Conservation (phyloP, 2,329 filamentous ascomycete genomes). For the Westerdykella aurantiaca region DNA sequence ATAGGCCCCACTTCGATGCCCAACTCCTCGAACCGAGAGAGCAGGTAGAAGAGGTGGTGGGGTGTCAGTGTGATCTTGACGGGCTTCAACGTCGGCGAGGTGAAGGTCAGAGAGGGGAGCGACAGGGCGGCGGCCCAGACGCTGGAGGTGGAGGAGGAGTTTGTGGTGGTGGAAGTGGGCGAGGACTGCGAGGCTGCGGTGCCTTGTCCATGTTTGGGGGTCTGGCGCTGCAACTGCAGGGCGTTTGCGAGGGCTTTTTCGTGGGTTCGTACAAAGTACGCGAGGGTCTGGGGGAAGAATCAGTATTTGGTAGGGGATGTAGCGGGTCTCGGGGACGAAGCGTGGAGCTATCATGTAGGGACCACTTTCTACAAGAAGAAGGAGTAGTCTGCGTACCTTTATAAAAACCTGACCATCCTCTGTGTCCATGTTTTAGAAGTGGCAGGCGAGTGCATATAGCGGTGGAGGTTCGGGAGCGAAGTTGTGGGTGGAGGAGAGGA, state of each 20-base stretch:
- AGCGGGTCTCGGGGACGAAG: not conserved
- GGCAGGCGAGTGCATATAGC: conserved; percentile 26
- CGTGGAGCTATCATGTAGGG: conserved; percentile 3
- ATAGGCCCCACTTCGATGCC: conserved; percentile 87
- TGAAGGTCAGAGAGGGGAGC: conserved; percentile 75
- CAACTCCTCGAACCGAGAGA: conserved; percentile 91
- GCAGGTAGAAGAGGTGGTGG: conserved; percentile 92
- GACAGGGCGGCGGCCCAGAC: conserved; percentile 78
- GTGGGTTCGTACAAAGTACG: conserved; percentile 92
- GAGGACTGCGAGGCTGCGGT: conserved; percentile 34
- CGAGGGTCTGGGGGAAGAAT: conserved; percentile 65
- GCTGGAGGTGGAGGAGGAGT: conserved; percentile 58
- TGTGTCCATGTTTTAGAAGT: conserved; percentile 60
- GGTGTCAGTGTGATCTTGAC: conserved; percentile 89
- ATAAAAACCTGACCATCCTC: conserved; percentile 87
- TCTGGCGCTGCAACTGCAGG: conserved; percentile 74
- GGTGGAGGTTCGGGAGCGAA: conserved; percentile 20
- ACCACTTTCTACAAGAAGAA: not conserved
- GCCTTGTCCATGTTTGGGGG: conserved; percentile 58
- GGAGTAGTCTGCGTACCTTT: conserved; percentile 55
- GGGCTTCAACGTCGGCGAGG: conserved; percentile 78
- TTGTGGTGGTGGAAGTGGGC: conserved; percentile 39
- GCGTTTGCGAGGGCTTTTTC: conserved; percentile 97
- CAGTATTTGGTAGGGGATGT: conserved; percentile 17
- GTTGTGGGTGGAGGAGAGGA: conserved; percentile 2